Base-by-base conservation (phyloP, 306 rosid genomes). In the Acmispon strigosus region DNA sequence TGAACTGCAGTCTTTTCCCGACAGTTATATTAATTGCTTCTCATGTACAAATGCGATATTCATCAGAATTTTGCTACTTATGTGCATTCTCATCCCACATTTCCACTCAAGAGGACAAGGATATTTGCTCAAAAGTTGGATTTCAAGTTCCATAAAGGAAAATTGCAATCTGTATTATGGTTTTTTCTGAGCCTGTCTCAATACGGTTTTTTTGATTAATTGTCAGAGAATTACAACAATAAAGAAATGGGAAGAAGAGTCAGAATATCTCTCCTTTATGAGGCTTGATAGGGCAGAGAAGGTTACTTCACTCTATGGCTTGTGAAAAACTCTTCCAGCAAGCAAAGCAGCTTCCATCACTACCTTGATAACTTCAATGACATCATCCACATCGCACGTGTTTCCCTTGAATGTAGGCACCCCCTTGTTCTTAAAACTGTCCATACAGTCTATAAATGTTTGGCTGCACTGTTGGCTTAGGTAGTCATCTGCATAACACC, bases 281-380 rank as follows among this genome's bases (percentile, higher is more conserved):
- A 39, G 64, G 69, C 20, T 58, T 52, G 50, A 27, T 43, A 76
- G 19, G 11, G 71, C n/a, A 62, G 29, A 11, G 15, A 52, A 8
- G 73, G 24, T n/a, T 24, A 15, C n/a, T n/a, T n/a, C 18, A 13
- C 15, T 63, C 57, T 72, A 94, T 15, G 99, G 97, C 75, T 87
- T 89, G 62, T 91, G 99, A 55, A 91, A 63, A 86, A 78, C 73
- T 73, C 86, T 82, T 80, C 99, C 97, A 14, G 99, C 99, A 10
- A 91, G 75, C 37, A 94, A 78, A 72, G 99, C 99, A 2, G 95
- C 99, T 70, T 91, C 88, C 99, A 94, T 94, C 13, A 87, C 96
- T 12, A 76, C 51, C 18, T 89, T 62, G 49, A 94, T 77, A 9
- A 91, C 96, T 32, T 80, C 83, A 49, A 89, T 79, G 10, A 91